Percentiles rank a stretch among this genome's conserved stretches.
phyloP scores from a whole-genome alignment of 2,329 filamentous ascomycete species.

The Pseudogymnoascus pannorum region DNA sequence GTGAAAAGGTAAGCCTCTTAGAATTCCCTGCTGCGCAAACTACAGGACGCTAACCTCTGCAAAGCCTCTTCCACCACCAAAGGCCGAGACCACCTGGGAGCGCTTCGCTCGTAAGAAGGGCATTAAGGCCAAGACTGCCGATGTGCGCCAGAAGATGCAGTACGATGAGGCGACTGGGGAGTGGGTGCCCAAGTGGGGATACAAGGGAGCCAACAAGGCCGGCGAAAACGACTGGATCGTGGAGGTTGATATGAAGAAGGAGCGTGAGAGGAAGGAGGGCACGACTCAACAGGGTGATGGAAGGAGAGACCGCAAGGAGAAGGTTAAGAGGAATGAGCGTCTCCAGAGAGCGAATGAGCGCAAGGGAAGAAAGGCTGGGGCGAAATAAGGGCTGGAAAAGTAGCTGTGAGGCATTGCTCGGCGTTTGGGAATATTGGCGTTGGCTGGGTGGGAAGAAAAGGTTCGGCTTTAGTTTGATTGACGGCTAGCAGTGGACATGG shows the following conservation, averaged over 20 bases:
- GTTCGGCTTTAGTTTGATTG: conserved; percentile 9
- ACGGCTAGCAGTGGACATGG: conserved; percentile 6
- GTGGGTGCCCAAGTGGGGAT: conserved; percentile 94
- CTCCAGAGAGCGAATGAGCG: conserved; percentile 61
- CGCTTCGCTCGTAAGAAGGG: conserved; percentile 95
- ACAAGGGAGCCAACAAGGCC: conserved; percentile 82
- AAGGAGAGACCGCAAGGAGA: conserved; percentile 59
- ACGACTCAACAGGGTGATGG: conserved; percentile 55
- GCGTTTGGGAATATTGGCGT: conserved; percentile 10
- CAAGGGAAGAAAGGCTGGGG: conserved; percentile 31
- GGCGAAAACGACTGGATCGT: conserved; percentile 82
- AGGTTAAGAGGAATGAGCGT: conserved; percentile 62
- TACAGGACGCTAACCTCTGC: neutral
- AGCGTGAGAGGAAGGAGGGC: conserved; percentile 54
- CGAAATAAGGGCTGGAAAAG: neutral
- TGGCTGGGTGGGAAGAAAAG: conserved; percentile 8
- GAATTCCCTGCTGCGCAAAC: neutral
- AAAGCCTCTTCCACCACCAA: conserved; percentile 66
- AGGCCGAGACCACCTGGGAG: conserved; percentile 88
- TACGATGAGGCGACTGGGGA: conserved; percentile 80
- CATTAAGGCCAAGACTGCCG: conserved; percentile 80
- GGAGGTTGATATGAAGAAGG: conserved; percentile 76
- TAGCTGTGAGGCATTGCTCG: conserved; percentile 1
- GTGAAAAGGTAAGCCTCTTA: conserved; percentile 58
- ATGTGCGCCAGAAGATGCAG: conserved; percentile 67